Evolutionary conservation across 2,329 filamentous ascomycete genomes (phyloP), one percentile per base, ranked within the genome.

Genomic region (Fusarium aywerte): DNA sequence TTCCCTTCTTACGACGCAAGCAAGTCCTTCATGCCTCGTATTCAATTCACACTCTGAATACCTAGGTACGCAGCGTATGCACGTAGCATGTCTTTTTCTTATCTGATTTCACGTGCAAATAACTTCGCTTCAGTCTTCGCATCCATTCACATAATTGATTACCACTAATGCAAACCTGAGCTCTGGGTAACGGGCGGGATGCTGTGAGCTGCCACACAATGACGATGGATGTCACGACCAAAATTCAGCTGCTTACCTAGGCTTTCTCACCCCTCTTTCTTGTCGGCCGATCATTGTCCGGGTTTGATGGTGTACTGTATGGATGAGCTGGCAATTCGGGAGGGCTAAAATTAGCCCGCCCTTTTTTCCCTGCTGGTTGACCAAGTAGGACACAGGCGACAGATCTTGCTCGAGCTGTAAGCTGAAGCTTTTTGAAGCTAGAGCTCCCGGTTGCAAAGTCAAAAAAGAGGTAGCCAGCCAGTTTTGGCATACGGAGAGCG

Each of bases 271-370:
- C 66, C 68, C 65, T 63, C 55, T 65, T 53, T 45, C 48, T 58
- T 38, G 71, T 73, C 69, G 67, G 65, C 62, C 67, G 69, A 73
- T 73, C 71, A 53, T 44, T 58, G 52, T 62, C 56, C 44, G 54
- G 62, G 54, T 47, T 67, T 58, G 58, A 60, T 73, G 70, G 69
- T 72, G 67, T 61, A 68, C n/a, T 27, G 27, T 27, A 27, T 73
- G 71, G 61, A 63, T 73, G 69, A 71, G 71, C 55, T 73, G 71
- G 71, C 70, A 71, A 48, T 56, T 65, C 57, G 47, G 69, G 60
- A 68, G 44, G 60, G 62, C 71, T 73, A 73, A 73, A 72, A 68
- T 71, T 73, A 73, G 71, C 69, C 61, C 50, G 55, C 58, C 57
- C 62, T 49, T 51, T 65, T 42, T 54, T 53, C 59, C 59, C 62